Percentiles rank a stretch among this genome's conserved stretches.
phyloP scores from a whole-genome alignment of 805 yeast genomes.

The Candida nanaspora region DNA sequence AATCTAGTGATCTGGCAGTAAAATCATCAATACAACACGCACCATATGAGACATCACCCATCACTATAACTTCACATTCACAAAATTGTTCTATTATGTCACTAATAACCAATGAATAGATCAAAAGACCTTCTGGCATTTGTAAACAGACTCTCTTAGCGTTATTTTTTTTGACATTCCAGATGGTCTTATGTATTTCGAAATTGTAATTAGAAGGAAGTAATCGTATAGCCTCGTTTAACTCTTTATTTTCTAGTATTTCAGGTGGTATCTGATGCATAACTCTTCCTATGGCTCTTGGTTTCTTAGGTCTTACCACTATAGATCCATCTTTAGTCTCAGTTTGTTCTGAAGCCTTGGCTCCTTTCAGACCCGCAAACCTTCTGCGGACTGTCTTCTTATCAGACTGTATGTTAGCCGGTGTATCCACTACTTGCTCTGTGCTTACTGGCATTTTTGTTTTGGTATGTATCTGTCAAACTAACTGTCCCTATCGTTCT shows the following conservation, averaged over 20 bases:
- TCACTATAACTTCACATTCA: slow-evolving; percentile 75
- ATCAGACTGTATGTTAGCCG: too few species aligned
- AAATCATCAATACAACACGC: slow-evolving; percentile 98
- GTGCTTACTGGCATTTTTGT: too few species aligned
- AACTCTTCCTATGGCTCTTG: slow-evolving; percentile 46
- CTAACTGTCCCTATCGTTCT: too few species aligned
- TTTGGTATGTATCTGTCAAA: too few species aligned
- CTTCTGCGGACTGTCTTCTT: too few species aligned
- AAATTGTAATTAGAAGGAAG: slow-evolving; percentile 91
- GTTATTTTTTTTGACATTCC: slow-evolving; percentile 73
- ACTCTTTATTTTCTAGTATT: slow-evolving; percentile 67
- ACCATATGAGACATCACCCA: slow-evolving; percentile 99
- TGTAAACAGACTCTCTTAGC: slow-evolving; percentile 89
- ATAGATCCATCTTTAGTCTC: slow-evolving; percentile 3
- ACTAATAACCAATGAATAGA: slow-evolving; percentile 81
- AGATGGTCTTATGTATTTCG: slow-evolving; percentile 91
- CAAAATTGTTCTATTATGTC: slow-evolving; percentile 93
- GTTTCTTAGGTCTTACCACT: slow-evolving; percentile 15
- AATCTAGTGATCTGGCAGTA: slow-evolving; percentile 86
- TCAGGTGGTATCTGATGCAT: slow-evolving; percentile 86
- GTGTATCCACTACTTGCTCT: too few species aligned
- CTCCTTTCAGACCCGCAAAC: slow-evolving; percentile 21
- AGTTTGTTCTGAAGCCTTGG: slow-evolving; percentile 1
- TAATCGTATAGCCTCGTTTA: slow-evolving; percentile 76
- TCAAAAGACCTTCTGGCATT: slow-evolving; percentile 94